phyloP scores from a whole-genome alignment of 345 rosid species.

The Melaleuca alternifolia region DNA sequence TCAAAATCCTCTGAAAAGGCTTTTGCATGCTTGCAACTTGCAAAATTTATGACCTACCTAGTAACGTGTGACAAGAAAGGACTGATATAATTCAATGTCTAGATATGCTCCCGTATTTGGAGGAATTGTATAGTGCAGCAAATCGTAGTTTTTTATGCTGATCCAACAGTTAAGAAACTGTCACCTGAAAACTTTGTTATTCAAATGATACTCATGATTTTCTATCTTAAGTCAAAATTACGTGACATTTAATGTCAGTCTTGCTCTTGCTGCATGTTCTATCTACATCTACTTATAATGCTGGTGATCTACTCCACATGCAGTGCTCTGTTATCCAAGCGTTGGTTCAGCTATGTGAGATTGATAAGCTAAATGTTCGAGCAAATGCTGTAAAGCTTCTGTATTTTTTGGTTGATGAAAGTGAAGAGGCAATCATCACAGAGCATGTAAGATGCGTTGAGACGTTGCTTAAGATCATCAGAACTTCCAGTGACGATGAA shows the following conservation, averaged over 20 bases:
- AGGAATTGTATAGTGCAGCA: background rate
- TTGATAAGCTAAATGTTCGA: conserved; percentile 23
- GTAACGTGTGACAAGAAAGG: background rate
- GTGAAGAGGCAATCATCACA: conserved; percentile 29
- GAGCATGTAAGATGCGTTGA: conserved; percentile 41
- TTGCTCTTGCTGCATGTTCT: background rate
- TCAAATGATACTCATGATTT: background rate
- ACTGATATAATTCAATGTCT: background rate
- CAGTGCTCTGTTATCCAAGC: conserved; percentile 50
- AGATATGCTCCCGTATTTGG: background rate
- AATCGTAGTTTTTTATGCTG: background rate
- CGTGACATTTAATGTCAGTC: background rate
- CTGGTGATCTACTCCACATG: conserved; percentile 3
- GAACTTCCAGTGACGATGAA: conserved; percentile 27
- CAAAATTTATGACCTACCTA: background rate
- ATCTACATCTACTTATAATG: background rate
- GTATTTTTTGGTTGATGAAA: conserved; percentile 37
- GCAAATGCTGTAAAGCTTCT: conserved; percentile 56
- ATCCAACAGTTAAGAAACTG: background rate
- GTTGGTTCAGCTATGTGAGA: conserved; percentile 42
- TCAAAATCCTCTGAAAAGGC: background rate
- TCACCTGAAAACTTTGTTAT: background rate
- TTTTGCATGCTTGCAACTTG: background rate
- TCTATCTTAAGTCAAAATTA: background rate
- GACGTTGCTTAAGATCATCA: conserved; percentile 36